phyloP scores from a whole-genome alignment of 345 rosid genomes.

The Euphorbia lathyris region DNA sequence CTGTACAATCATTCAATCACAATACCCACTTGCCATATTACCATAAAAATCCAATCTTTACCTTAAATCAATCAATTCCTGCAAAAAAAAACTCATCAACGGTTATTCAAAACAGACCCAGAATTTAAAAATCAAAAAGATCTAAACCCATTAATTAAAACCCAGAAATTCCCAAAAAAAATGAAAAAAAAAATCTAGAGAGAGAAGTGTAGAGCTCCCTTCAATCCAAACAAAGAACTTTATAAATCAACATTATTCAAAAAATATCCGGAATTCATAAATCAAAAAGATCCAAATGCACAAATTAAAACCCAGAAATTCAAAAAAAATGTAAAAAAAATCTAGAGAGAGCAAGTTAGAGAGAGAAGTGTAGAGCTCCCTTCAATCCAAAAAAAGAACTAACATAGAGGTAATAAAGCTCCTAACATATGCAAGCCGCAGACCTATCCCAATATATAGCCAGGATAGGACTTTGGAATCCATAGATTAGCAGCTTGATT shows the following conservation, averaged over 20 bases:
- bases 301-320: no score
- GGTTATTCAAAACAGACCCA: neutral
- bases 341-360: neutral
- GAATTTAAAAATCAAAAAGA: neutral
- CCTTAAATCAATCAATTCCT: neutral
- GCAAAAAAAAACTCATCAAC: neutral
- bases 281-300: no score
- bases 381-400: conserved; percentile 88
- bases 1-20: neutral
- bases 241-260: no score
- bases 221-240: conserved; percentile 86
- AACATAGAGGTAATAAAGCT: conserved; percentile 49
- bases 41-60: neutral
- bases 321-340: no score
- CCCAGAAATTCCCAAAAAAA: no score
- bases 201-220: conserved; percentile 79
- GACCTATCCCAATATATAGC: conserved; percentile 40
- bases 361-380: conserved; percentile 74
- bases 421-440: conserved; percentile 92
- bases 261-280: no score
- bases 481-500: conserved; percentile 86
- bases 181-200: no score
- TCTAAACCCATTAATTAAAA: no score
- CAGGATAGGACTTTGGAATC: conserved; percentile 67
- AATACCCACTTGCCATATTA: neutral